Evolutionary conservation across 352 stramenopile species (phyloP).

Genomic region (Phytophthora kernoviae): DNA sequence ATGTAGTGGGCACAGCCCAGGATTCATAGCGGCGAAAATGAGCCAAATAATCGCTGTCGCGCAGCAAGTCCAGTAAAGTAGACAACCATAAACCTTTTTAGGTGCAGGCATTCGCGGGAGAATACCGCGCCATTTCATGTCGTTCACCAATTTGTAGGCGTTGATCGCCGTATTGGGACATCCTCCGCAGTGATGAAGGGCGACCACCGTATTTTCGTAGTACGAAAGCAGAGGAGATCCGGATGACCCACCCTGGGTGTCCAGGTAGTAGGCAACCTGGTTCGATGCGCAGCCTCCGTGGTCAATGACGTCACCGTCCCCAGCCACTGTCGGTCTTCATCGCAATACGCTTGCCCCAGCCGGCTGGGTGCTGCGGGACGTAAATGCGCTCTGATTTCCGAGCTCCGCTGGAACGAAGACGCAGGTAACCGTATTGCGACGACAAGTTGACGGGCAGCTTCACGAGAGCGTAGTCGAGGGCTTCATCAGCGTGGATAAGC

Average conservation of each 20-base stretch:
- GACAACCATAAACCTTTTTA: constrained; percentile 1
- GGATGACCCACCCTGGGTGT: constrained; percentile 75
- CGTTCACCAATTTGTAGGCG: constrained; percentile 53
- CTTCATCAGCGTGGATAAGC: constrained; percentile 40
- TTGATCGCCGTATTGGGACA: constrained; percentile 80
- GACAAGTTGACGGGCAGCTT: constrained; percentile 56
- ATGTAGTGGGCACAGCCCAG: no score
- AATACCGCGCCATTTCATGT: constrained; percentile 45
- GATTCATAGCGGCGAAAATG: neutral
- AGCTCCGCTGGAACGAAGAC: constrained; percentile 46
- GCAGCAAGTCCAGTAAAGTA: neutral
- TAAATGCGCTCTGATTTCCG: constrained; percentile 56
- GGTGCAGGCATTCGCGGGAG: constrained; percentile 46
- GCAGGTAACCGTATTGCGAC: constrained; percentile 56
- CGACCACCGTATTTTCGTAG: constrained; percentile 67
- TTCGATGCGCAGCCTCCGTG: constrained; percentile 43
- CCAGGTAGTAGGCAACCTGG: constrained; percentile 72
- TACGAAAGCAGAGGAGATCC: constrained; percentile 68
- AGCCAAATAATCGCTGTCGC: neutral
- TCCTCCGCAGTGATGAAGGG: constrained; percentile 75
- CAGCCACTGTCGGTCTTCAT: constrained; percentile 48
- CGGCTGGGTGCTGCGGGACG: constrained; percentile 60
- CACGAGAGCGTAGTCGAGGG: constrained; percentile 70
- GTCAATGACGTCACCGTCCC: constrained; percentile 53
- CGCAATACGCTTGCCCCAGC: constrained; percentile 72